Conservation (phyloP, 495 filamentous ascomycete species). For the Neurospora sp. region DNA sequence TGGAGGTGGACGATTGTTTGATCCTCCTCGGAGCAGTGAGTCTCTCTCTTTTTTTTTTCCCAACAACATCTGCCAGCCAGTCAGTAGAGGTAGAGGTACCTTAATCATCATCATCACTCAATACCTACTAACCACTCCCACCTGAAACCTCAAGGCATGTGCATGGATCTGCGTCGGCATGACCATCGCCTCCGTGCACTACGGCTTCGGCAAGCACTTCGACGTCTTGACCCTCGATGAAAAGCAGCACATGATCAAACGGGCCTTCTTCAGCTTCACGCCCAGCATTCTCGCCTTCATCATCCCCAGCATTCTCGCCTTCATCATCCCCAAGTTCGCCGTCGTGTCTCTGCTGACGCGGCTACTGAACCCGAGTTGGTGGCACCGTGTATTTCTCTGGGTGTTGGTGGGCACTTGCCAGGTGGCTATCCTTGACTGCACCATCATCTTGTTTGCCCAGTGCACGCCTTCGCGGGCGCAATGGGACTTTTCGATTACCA, state of each 20-base stretch:
- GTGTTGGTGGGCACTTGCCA: slow-evolving; percentile 18
- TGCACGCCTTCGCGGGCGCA: slow-evolving; percentile 14
- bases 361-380: slow-evolving; percentile 8
- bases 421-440: slow-evolving; percentile 9
- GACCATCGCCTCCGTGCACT: not conserved
- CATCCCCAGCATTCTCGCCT: slow-evolving; percentile 16
- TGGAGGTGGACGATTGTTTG: slow-evolving; percentile 17
- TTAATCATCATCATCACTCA: not conserved
- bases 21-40: slow-evolving; percentile 11
- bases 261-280: slow-evolving; percentile 15
- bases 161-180: slow-evolving; percentile 2
- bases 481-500: slow-evolving; percentile 6
- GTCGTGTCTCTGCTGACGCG: slow-evolving; percentile 15
- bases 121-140: not conserved
- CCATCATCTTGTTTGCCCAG: slow-evolving; percentile 16
- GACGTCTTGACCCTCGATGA: not conserved
- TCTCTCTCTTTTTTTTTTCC: not conserved
- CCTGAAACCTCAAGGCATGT: not conserved
- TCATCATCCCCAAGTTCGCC: slow-evolving; percentile 18
- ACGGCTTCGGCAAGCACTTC: slow-evolving; percentile 12
- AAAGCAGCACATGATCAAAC: slow-evolving; percentile 1
- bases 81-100: not conserved
- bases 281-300: slow-evolving; percentile 16
- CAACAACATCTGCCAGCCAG: not conserved
- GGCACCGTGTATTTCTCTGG: slow-evolving; percentile 13